These are phyloP conservation scores for Pisolithus thermaeus DNA, from an alignment of 1,284 basidiomycete species.

Conservation along the genomic window DNA sequence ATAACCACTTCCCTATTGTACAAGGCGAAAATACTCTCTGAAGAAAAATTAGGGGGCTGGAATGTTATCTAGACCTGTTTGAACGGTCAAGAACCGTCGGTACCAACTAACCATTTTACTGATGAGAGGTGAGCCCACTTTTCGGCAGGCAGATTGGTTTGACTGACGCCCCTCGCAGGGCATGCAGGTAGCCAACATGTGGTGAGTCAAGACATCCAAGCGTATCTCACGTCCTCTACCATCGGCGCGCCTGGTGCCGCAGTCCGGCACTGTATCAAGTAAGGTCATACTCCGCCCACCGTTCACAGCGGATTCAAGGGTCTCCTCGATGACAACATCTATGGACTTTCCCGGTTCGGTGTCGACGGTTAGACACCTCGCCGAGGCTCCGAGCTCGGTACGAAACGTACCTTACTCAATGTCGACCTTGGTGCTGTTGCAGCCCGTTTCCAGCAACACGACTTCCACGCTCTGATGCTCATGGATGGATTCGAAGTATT, in stretches of 20 bases:
- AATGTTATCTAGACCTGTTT: too few relatives aligned
- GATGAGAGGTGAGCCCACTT: slow-evolving; percentile 35
- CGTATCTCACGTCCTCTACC: slow-evolving; percentile 34
- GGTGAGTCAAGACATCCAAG: slow-evolving; percentile 49
- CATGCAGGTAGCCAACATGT: slow-evolving; percentile 87
- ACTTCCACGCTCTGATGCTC: slow-evolving; percentile 79
- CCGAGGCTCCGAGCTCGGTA: slow-evolving; percentile 97
- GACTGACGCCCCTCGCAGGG: slow-evolving; percentile 38
- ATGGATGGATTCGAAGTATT: slow-evolving; percentile 98
- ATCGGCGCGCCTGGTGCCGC: slow-evolving; percentile 95
- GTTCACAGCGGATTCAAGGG: slow-evolving; percentile 96
- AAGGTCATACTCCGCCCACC: slow-evolving; percentile 87
- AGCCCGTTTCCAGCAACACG: slow-evolving; percentile 84
- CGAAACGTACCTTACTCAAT: slow-evolving; percentile 86
- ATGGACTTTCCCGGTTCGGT: slow-evolving; percentile 90
- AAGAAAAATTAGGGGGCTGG: slow-evolving; percentile 25
- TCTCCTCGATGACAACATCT: slow-evolving; percentile 84
- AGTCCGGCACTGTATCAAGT: slow-evolving; percentile 87
- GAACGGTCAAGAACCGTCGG: too few relatives aligned
- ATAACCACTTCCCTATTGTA: slow-evolving; percentile 64
- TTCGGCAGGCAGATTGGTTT: too few relatives aligned
- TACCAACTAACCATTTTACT: too few relatives aligned
- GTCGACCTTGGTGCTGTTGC: slow-evolving; percentile 85
- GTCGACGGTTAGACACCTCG: slow-evolving; percentile 96
- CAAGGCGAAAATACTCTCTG: slow-evolving; percentile 55